phyloP scores from a whole-genome alignment of 345 rosid species.

The Turritis glabra region DNA sequence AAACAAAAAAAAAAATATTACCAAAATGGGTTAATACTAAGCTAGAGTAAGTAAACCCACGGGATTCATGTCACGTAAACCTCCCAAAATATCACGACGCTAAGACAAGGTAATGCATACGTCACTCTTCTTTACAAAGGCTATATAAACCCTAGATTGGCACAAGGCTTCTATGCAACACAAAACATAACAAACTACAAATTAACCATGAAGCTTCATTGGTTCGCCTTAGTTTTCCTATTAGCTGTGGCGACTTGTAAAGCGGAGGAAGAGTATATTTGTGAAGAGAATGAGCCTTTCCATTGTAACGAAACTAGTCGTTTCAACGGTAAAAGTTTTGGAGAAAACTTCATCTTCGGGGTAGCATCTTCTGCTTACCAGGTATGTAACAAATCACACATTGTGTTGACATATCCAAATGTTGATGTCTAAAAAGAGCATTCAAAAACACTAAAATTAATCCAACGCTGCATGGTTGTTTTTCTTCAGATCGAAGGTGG shows the following conservation, averaged over 20 bases:
- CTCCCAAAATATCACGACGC: slow-evolving; percentile 11
- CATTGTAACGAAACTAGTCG: slow-evolving; percentile 5
- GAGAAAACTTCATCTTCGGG: slow-evolving; percentile 21
- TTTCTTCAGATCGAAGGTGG: too few relatives aligned
- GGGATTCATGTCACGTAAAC: slow-evolving; percentile 14
- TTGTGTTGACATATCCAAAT: not conserved
- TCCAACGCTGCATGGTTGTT: too few relatives aligned
- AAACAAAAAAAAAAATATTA: not conserved
- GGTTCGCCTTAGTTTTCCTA: slow-evolving; percentile 1
- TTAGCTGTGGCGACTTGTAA: slow-evolving; percentile 16
- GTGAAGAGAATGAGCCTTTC: slow-evolving; percentile 18
- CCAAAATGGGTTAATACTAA: not conserved
- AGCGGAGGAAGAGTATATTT: slow-evolving; percentile 4
- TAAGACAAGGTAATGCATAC: slow-evolving; percentile 1
- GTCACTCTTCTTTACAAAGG: slow-evolving; percentile 3
- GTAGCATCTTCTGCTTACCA: slow-evolving; percentile 38
- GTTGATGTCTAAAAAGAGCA: too few relatives aligned
- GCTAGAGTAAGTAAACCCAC: slow-evolving; percentile 2
- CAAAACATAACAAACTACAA: slow-evolving; percentile 1
- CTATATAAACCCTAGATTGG: slow-evolving; percentile 35
- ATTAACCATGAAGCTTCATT: slow-evolving; percentile 18
- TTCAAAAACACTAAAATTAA: too few relatives aligned
- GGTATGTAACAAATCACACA: slow-evolving; percentile 18
- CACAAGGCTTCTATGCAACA: slow-evolving; percentile 10
- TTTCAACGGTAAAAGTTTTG: slow-evolving; percentile 16